Base-by-base conservation (phyloP, 1,284 basidiomycete species). In the Heterobasidion annosum region DNA sequence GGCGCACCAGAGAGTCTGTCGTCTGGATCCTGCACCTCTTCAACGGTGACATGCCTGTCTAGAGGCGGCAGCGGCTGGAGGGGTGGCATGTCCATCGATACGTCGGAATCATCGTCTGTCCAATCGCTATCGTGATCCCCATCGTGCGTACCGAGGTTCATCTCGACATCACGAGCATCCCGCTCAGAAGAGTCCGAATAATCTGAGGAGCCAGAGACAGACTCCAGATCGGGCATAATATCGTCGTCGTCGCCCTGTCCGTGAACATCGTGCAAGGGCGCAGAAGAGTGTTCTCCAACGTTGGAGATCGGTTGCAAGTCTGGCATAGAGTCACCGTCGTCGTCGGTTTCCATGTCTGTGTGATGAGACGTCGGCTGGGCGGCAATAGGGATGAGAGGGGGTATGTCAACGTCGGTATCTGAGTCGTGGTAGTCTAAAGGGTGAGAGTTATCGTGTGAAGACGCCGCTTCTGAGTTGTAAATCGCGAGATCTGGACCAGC, bases 141-240 rank as follows among this genome's bases (percentile, higher is more conserved):
- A 25, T 70, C 67, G 37, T 59, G 58, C 0, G 33, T 54, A 34
- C 54, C 37, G 25, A 53, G 60, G 25, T 52, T 43, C 52, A 70
- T 69, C 54, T 72, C 65, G 10, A 70, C 63, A 53, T 70, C 68
- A 43, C 65, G 55, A 52, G 66, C 63, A 53, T 61, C 58, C 49
- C 57, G 58, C 19, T 65, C 64, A 0, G 64, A 65, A 33, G 44
- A 49, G n/a, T 46, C 40, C 54, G 37, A 37, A 33, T 9, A 4
- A 12, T 64, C 67, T n/a, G 58, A 62, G 19, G 69, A 68, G 56
- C 73, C 70, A 2, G 70, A 69, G 6, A 73, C 63, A 9, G 70
- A 66, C 50, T 66, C 64, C n/a, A 77, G 64, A 1, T 65, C 68
- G 8, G 78, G 79, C 70, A 79, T 75, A 9, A 60, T 61, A 12